These are phyloP conservation scores for Atkinsonella texensis DNA, from an alignment of 2,329 filamentous ascomycete species.

Conservation along the genomic window DNA sequence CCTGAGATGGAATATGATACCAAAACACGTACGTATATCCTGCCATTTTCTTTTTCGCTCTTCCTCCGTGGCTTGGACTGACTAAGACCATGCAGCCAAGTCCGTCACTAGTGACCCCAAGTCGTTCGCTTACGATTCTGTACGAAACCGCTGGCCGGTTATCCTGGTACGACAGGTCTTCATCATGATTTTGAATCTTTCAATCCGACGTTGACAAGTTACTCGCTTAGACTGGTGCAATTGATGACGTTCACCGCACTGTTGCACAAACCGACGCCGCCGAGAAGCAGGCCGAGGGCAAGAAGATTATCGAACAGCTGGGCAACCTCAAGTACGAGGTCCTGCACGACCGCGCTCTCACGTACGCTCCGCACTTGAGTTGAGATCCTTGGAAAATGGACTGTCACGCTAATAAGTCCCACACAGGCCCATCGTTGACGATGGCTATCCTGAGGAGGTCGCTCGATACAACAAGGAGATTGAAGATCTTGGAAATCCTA, in stretches of 20 bases:
- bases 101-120: constrained; percentile 70
- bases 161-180: constrained; percentile 56
- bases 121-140: constrained; percentile 81
- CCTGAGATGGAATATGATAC: constrained; percentile 59
- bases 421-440: constrained; percentile 58
- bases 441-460: constrained; percentile 70
- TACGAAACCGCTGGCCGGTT: constrained; percentile 79
- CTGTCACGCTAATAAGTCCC: constrained; percentile 5
- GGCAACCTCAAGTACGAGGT: constrained; percentile 86
- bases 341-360: constrained; percentile 72
- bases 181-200: background rate
- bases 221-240: constrained; percentile 60
- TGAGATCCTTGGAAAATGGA: background rate
- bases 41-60: constrained; percentile 3
- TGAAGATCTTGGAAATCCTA: constrained; percentile 55
- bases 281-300: constrained; percentile 65
- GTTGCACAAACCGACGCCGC: constrained; percentile 47
- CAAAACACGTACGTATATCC: constrained; percentile 51
- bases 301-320: constrained; percentile 69
- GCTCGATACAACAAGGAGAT: constrained; percentile 78
- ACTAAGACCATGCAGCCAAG: constrained; percentile 40
- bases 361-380: constrained; percentile 36
- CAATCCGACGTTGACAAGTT: background rate
- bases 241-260: constrained; percentile 85
- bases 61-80: background rate